Percentiles rank a stretch among this genome's conserved stretches.
Conservation (phyloP, 129 eudicot species). For the Arctium minus region DNA sequence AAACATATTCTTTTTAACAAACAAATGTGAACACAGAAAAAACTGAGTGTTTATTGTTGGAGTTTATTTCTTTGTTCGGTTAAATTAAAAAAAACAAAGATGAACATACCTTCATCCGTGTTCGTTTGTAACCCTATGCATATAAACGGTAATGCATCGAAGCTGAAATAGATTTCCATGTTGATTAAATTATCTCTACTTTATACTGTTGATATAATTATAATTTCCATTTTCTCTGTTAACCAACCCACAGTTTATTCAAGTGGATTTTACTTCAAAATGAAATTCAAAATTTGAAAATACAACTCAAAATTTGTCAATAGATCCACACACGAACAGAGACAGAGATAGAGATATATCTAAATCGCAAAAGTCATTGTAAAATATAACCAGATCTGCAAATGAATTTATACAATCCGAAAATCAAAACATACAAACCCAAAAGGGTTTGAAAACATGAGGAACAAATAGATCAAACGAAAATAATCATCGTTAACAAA, state of each 20-base stretch:
- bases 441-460: not conserved
- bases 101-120: no score
- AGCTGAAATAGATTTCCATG: no score
- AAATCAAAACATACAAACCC: conserved; percentile 9
- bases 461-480: not conserved
- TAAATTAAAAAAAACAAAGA: no score
- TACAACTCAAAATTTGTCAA: not conserved
- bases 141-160: no score
- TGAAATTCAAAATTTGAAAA: not conserved
- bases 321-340: not conserved
- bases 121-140: no score
- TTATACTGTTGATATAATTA: no score
- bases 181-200: no score
- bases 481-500: not conserved
- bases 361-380: not conserved
- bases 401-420: not conserved
- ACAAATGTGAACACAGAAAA: no score
- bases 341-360: not conserved
- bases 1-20: not conserved
- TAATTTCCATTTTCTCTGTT: not conserved
- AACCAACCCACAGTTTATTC: not conserved
- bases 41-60: no score
- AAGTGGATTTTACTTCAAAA: not conserved
- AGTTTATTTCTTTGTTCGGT: not conserved
- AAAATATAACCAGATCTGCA: not conserved